Percentiles rank a stretch among this genome's conserved stretches.
Evolutionary conservation across 2,329 filamentous ascomycete genomes (phyloP).

Genomic region (Microsporum audouinii): DNA sequence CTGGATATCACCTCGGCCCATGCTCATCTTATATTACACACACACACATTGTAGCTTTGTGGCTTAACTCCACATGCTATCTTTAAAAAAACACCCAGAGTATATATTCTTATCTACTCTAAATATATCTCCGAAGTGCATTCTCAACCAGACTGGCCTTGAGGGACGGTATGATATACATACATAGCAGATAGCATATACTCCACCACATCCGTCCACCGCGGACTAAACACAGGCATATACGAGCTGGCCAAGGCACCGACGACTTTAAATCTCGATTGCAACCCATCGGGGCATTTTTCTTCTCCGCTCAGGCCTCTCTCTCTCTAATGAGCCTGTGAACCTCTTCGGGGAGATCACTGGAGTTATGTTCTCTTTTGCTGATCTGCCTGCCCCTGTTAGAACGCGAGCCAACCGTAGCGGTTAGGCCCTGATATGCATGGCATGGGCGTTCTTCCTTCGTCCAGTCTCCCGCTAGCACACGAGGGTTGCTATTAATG

Average conservation of each 20-base stretch:
- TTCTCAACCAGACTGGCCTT: background rate
- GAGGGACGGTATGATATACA: background rate
- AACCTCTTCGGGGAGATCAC: no score
- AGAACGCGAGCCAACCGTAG: background rate
- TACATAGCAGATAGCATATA: no score
- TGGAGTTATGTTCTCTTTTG: no score
- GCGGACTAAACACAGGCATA: background rate
- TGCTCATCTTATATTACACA: no score
- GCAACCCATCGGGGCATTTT: background rate
- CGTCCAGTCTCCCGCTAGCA: background rate
- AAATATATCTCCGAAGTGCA: background rate
- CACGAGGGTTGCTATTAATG: background rate
- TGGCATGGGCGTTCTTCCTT: no score
- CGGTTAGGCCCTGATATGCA: background rate
- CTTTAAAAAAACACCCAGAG: background rate
- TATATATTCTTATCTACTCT: background rate
- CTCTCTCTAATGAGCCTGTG: no score
- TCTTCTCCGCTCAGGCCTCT: background rate
- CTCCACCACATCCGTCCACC: background rate
- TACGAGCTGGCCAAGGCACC: background rate
- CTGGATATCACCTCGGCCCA: no score
- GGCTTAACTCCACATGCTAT: background rate
- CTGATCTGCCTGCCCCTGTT: background rate
- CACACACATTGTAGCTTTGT: background rate
- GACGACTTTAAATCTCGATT: background rate